These are phyloP conservation scores for Irpex sp. DNA, from an alignment of 1,284 basidiomycete genomes.

Conservation along the genomic window DNA sequence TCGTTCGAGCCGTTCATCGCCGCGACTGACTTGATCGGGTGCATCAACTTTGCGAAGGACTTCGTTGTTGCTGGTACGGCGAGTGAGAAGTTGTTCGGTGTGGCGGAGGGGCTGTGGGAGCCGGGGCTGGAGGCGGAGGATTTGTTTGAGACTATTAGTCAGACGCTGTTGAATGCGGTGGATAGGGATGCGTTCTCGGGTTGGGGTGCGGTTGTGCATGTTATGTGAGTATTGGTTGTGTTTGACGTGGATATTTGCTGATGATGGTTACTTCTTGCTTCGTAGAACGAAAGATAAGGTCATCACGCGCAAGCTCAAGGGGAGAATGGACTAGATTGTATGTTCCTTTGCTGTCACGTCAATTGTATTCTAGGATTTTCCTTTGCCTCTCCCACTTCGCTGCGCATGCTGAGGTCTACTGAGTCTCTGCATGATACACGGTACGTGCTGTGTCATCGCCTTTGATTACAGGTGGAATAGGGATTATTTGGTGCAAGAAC, in stretches of 20 bases:
- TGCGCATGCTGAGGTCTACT: too few relatives aligned
- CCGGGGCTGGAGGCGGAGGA: conserved; percentile 95
- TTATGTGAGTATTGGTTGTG: conserved; percentile 71
- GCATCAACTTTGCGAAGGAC: conserved; percentile 93
- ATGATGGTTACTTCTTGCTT: neutral
- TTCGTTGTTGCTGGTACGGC: conserved; percentile 97
- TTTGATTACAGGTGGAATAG: too few relatives aligned
- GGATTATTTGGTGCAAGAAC: too few relatives aligned
- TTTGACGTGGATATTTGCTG: neutral
- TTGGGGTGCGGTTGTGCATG: conserved; percentile 94
- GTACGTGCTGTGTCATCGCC: too few relatives aligned
- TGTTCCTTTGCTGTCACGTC: neutral
- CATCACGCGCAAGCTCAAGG: conserved; percentile 82
- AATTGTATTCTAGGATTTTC: conserved; percentile 1
- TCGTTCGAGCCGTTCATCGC: conserved; percentile 92
- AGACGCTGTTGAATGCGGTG: conserved; percentile 92
- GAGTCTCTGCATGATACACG: too few relatives aligned
- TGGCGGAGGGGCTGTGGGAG: conserved; percentile 98
- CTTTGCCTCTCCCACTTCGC: neutral
- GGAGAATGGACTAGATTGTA: conserved; percentile 79
- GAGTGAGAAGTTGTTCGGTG: conserved; percentile 91
- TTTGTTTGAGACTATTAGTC: conserved; percentile 97
- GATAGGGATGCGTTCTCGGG: conserved; percentile 97
- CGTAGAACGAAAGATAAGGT: conserved; percentile 83
- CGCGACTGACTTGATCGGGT: conserved; percentile 94